phyloP scores from a whole-genome alignment of 164 flowering plant genomes.

The Nymphaea colorata region DNA sequence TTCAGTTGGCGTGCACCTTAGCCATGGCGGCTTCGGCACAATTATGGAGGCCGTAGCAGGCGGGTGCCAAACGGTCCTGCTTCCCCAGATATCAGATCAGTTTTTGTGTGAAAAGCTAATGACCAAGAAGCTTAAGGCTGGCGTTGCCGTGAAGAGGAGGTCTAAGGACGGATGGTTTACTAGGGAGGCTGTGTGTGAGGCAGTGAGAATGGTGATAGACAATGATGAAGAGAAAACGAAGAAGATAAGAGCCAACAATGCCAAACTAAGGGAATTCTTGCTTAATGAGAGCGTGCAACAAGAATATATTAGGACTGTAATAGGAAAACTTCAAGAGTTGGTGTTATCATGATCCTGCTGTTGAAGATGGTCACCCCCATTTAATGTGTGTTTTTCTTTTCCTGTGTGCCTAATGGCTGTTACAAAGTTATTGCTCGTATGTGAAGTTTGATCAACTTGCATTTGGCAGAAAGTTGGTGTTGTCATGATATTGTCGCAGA shows the following conservation, averaged over 20 bases:
- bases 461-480: too few species aligned
- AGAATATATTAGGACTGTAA: background rate
- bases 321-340: background rate
- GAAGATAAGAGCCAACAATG: slow-evolving; percentile 4
- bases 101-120: slow-evolving; percentile 7
- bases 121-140: slow-evolving; percentile 5
- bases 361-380: too few species aligned
- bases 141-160: slow-evolving; percentile 8
- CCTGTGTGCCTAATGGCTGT: too few species aligned
- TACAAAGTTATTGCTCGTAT: too few species aligned
- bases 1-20: slow-evolving; percentile 7
- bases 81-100: slow-evolving; percentile 4
- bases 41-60: slow-evolving; percentile 6
- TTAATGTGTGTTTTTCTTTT: too few species aligned
- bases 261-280: slow-evolving; percentile 1
- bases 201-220: slow-evolving; percentile 5
- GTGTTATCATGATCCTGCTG: background rate
- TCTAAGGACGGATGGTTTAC: slow-evolving; percentile 6
- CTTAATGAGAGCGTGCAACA: background rate
- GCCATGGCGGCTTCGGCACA: slow-evolving; percentile 7
- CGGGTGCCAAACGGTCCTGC: slow-evolving; percentile 7
- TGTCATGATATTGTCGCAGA: too few species aligned
- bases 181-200: slow-evolving; percentile 5
- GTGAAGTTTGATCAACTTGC: too few species aligned
- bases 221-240: slow-evolving; percentile 2